Evolutionary conservation across 164 flowering plant species (phyloP).

Genomic region (Aristolochia contorta): DNA sequence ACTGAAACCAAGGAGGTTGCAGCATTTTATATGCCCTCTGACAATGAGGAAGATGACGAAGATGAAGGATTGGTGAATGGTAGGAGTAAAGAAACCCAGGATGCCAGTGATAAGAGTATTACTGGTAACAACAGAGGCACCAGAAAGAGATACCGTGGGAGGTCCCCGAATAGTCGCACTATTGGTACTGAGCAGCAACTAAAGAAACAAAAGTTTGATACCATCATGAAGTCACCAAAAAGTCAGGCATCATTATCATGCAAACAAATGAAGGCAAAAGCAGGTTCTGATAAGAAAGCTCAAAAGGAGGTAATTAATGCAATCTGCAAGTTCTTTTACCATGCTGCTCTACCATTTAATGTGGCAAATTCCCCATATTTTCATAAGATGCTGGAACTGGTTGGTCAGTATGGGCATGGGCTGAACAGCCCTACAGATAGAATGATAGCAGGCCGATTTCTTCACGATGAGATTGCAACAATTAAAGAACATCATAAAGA

Average conservation of each 20-base stretch:
- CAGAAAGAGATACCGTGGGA: conserved; percentile 23
- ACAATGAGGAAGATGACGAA: conserved; percentile 45
- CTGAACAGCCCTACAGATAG: conserved; percentile 40
- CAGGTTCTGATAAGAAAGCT: conserved; percentile 22
- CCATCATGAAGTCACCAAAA: conserved; percentile 22
- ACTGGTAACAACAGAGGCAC: conserved; percentile 18
- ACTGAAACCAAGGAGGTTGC: conserved; percentile 40
- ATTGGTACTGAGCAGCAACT: conserved; percentile 20
- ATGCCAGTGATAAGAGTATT: conserved; percentile 28
- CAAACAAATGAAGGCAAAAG: conserved; percentile 24
- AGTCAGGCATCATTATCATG: conserved; percentile 16
- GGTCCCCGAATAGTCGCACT: conserved; percentile 23
- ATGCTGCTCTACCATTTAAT: conserved; percentile 56
- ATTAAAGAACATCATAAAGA: conserved; percentile 43
- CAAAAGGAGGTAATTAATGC: conserved; percentile 51
- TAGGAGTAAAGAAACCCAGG: conserved; percentile 20
- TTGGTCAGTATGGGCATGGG: conserved; percentile 60
- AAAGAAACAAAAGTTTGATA: conserved; percentile 36
- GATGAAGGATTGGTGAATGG: conserved; percentile 25
- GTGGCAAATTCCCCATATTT: conserved; percentile 58
- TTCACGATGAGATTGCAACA: conserved; percentile 52
- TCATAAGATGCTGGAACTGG: conserved; percentile 67
- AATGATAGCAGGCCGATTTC: conserved; percentile 42
- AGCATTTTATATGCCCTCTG: conserved; percentile 32
- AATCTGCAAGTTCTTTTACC: conserved; percentile 60